Conservation (phyloP, 1,284 basidiomycete genomes). For the Fomitopsis betulina region DNA sequence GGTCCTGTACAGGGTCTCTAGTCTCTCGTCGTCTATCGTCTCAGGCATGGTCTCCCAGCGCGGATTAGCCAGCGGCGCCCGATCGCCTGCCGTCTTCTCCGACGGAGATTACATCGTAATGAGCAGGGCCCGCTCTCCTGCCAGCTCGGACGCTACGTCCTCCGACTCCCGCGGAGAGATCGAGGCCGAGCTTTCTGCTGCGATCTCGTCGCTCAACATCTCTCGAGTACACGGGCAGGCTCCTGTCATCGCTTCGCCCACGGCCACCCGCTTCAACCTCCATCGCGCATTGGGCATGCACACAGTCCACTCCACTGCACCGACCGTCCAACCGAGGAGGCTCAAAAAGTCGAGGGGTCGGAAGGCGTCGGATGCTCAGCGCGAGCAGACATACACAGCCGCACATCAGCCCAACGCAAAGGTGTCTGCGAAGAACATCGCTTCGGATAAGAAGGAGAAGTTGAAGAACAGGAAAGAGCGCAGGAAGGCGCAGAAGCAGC, state of each 20-base stretch:
- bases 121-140: constrained; percentile 16
- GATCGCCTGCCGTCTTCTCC: constrained; percentile 23
- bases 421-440: neutral
- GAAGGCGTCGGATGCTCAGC: constrained; percentile 2
- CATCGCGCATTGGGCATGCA: constrained; percentile 2
- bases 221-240: neutral
- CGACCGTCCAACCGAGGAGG: constrained; percentile 10
- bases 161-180: constrained; percentile 1
- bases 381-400: neutral
- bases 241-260: neutral
- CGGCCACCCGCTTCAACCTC: constrained; percentile 5
- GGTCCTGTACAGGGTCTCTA: constrained; percentile 47
- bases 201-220: constrained; percentile 22
- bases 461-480: neutral
- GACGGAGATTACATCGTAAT: constrained; percentile 29
- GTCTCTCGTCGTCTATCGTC: constrained; percentile 18
- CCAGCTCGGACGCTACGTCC: neutral
- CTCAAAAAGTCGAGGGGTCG: constrained; percentile 13
- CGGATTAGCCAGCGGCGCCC: constrained; percentile 8
- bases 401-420: neutral
- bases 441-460: constrained; percentile 6
- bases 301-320: constrained; percentile 1
- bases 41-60: constrained; percentile 15
- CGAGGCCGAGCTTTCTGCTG: constrained; percentile 16
- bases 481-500: constrained; percentile 10